Evolutionary conservation across 2,329 filamentous ascomycete species (phyloP).

Genomic region (Cladophialophora bantiana): DNA sequence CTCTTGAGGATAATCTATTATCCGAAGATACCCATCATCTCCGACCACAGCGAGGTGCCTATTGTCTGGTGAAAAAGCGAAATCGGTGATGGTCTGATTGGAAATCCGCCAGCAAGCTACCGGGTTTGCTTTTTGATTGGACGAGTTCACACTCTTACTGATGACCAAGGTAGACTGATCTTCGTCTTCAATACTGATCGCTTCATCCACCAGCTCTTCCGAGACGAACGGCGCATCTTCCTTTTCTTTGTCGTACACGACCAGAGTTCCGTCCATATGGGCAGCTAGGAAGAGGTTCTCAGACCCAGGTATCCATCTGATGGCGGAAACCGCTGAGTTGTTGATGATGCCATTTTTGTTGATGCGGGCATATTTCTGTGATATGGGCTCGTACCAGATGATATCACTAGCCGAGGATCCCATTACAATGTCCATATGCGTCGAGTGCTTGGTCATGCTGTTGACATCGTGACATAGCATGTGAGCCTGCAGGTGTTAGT

Average conservation of each 20-base stretch:
- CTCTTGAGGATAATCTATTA: slow-evolving; percentile 92
- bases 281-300: slow-evolving; percentile 92
- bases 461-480: slow-evolving; percentile 96
- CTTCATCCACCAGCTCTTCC: slow-evolving; percentile 63
- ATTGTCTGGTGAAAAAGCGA: slow-evolving; percentile 89
- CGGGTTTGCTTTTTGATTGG: slow-evolving; percentile 91
- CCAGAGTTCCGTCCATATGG: slow-evolving; percentile 86
- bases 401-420: slow-evolving; percentile 97
- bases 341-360: slow-evolving; percentile 98
- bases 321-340: slow-evolving; percentile 80
- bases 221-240: slow-evolving; percentile 81
- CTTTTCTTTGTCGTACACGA: slow-evolving; percentile 98
- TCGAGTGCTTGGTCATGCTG: slow-evolving; percentile 74
- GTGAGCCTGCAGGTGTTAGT: slow-evolving; percentile 63
- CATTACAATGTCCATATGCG: slow-evolving; percentile 89
- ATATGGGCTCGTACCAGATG: slow-evolving; percentile 98
- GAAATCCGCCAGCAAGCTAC: slow-evolving; percentile 92
- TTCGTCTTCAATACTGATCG: slow-evolving; percentile 45
- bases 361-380: slow-evolving; percentile 90
- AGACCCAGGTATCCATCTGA: slow-evolving; percentile 91
- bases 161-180: slow-evolving; percentile 66
- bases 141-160: slow-evolving; percentile 90
- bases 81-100: slow-evolving; percentile 87
- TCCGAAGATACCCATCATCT: slow-evolving; percentile 86
- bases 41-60: slow-evolving; percentile 87